These are phyloP conservation scores for Kluyveromyces starmeri DNA, from an alignment of 805 yeast genomes.

Conservation along the genomic window DNA sequence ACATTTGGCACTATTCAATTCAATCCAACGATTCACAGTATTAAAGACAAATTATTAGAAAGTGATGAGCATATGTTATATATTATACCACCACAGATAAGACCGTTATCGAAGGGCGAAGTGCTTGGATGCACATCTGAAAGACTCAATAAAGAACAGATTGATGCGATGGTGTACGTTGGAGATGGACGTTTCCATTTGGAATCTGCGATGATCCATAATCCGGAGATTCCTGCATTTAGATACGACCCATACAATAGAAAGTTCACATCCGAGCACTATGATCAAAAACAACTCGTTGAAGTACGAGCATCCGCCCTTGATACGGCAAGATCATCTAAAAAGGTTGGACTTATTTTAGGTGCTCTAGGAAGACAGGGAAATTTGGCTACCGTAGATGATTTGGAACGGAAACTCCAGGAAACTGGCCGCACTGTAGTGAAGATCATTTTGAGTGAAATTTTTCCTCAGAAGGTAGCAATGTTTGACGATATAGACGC, in stretches of 20 bases:
- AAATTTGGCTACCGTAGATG: conserved; percentile 62
- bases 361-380: conserved; percentile 98
- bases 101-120: conserved; percentile 91
- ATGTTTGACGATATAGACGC: conserved; percentile 92
- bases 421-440: conserved; percentile 58
- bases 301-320: conserved; percentile 69
- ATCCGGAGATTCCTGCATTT: conserved; percentile 85
- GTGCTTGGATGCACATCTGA: conserved; percentile 96
- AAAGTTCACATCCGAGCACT: conserved; percentile 80
- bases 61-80: conserved; percentile 42
- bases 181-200: conserved; percentile 97
- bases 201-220: conserved; percentile 95
- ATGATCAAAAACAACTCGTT: conserved; percentile 79
- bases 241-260: conserved; percentile 93
- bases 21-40: conserved; percentile 84
- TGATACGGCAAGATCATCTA: conserved; percentile 44
- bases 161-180: conserved; percentile 76
- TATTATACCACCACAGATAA: conserved; percentile 79
- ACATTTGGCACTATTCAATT: conserved; percentile 94
- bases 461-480: conserved; percentile 85
- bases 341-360: conserved; percentile 71
- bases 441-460: conserved; percentile 80
- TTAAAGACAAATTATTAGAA: conserved; percentile 49
- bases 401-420: conserved; percentile 47
- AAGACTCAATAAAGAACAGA: conserved; percentile 51